Conservation (phyloP, 495 filamentous ascomycete genomes). For the Penicillium coprophilum region DNA sequence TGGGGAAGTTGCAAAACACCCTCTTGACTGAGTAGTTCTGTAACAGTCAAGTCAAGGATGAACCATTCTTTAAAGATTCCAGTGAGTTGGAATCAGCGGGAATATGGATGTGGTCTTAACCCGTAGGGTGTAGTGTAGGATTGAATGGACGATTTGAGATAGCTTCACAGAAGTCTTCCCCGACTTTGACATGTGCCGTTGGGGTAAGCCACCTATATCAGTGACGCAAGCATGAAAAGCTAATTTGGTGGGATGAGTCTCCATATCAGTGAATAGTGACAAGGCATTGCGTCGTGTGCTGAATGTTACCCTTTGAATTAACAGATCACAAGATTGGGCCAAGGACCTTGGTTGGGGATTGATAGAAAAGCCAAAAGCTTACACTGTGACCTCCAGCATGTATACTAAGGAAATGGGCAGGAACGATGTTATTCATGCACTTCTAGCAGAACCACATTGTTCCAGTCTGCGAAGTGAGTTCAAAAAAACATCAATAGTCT, state of each 20-base stretch:
- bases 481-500: too few relatives aligned
- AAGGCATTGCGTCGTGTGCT: background rate
- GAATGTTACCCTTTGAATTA: background rate
- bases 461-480: too few relatives aligned
- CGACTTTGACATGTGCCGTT: conserved; percentile 23
- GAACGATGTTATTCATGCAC: too few relatives aligned
- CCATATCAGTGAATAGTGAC: background rate
- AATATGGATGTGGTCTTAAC: conserved; percentile 30
- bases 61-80: conserved; percentile 25
- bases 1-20: conserved; percentile 23
- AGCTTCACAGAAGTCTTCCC: conserved; percentile 18
- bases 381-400: too few relatives aligned
- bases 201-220: conserved; percentile 24
- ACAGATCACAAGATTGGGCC: background rate
- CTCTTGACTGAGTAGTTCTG: conserved; percentile 12
- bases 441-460: too few relatives aligned
- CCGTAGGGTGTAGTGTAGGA: conserved; percentile 13
- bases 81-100: conserved; percentile 25
- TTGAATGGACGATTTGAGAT: conserved; percentile 20
- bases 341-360: background rate
- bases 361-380: too few relatives aligned
- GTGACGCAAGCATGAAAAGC: conserved; percentile 22
- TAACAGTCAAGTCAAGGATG: conserved; percentile 27
- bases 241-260: conserved; percentile 3
- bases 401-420: too few relatives aligned